Conservation (phyloP, 2,329 filamentous ascomycete species). For the Penicillium sclerotiorum region DNA sequence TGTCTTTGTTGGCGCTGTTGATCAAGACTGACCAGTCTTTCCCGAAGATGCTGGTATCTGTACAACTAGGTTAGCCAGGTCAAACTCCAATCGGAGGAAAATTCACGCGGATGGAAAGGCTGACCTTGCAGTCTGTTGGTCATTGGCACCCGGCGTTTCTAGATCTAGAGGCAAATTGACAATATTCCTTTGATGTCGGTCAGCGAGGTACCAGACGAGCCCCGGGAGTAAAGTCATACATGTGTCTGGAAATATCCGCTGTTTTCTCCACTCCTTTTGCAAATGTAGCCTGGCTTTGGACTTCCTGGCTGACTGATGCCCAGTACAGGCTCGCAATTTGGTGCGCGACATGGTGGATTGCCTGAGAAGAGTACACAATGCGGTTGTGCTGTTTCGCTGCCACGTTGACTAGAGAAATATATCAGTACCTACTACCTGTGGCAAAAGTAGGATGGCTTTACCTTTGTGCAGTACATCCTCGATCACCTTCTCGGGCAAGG, state of each 20-base stretch:
- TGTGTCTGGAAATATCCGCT: slow-evolving; percentile 41
- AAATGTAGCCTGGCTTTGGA: slow-evolving; percentile 25
- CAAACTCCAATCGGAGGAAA: slow-evolving; percentile 19
- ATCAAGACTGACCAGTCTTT: slow-evolving; percentile 50
- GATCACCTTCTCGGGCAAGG: slow-evolving; percentile 52
- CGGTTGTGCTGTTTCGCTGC: slow-evolving; percentile 56
- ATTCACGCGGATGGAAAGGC: slow-evolving; percentile 9
- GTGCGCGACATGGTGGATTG: slow-evolving; percentile 58
- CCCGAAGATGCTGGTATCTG: slow-evolving; percentile 46
- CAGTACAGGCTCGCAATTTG: slow-evolving; percentile 60
- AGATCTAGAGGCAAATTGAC: slow-evolving; percentile 41
- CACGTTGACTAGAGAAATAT: slow-evolving; percentile 52
- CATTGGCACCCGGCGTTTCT: slow-evolving; percentile 31
- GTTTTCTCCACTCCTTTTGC: slow-evolving; percentile 39
- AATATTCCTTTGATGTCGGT: slow-evolving; percentile 38
- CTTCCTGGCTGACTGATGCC: slow-evolving; percentile 48
- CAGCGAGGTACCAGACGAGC: slow-evolving; percentile 1
- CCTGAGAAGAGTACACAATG: slow-evolving; percentile 56
- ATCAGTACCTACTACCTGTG: background rate
- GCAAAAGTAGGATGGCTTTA: slow-evolving; percentile 20
- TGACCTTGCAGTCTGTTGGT: slow-evolving; percentile 39
- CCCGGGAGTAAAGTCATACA: slow-evolving; percentile 28
- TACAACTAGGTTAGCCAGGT: slow-evolving; percentile 28
- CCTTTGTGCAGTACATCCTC: slow-evolving; percentile 56
- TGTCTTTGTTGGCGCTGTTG: slow-evolving; percentile 49